Percentiles rank a stretch among this genome's conserved stretches.
Evolutionary conservation across 805 yeast species (phyloP).

Genomic region (Wickerhamiella siamensis): DNA sequence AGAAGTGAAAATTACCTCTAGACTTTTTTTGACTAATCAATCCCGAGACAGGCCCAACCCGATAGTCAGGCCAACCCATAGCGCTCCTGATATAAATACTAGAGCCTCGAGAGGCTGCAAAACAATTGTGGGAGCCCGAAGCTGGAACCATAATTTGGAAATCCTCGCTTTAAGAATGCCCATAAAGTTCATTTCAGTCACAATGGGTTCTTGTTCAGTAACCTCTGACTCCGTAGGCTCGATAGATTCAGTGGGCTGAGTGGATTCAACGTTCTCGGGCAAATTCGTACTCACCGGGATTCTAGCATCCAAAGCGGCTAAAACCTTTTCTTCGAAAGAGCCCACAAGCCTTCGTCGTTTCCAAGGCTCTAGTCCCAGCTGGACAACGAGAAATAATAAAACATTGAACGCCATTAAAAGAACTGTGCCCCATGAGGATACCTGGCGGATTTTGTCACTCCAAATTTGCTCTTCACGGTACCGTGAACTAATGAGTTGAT

Average conservation of each 20-base stretch:
- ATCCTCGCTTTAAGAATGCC: no score
- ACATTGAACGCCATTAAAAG: conserved; percentile 77
- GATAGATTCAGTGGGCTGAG: not conserved
- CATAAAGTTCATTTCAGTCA: no score
- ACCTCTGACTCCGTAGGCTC: no score
- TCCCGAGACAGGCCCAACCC: not conserved
- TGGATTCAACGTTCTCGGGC: not conserved
- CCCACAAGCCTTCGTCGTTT: conserved; percentile 67
- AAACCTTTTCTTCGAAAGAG: conserved; percentile 71
- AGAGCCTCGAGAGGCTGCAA: not conserved
- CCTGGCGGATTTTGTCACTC: conserved; percentile 90
- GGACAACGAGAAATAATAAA: conserved; percentile 62
- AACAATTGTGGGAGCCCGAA: not conserved
- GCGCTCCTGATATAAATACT: not conserved
- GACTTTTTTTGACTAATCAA: no score
- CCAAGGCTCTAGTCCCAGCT: conserved; percentile 88
- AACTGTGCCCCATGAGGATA: conserved; percentile 96
- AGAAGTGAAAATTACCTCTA: not conserved
- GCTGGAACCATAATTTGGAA: not conserved
- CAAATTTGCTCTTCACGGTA: conserved; percentile 96
- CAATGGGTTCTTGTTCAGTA: no score
- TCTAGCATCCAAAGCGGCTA: conserved; percentile 18
- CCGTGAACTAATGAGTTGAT: conserved; percentile 67
- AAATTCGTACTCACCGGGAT: no score
- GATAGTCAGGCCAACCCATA: not conserved